Conservation (phyloP, 192 early-diverging fungal species). For the Backusella psychrophila region DNA sequence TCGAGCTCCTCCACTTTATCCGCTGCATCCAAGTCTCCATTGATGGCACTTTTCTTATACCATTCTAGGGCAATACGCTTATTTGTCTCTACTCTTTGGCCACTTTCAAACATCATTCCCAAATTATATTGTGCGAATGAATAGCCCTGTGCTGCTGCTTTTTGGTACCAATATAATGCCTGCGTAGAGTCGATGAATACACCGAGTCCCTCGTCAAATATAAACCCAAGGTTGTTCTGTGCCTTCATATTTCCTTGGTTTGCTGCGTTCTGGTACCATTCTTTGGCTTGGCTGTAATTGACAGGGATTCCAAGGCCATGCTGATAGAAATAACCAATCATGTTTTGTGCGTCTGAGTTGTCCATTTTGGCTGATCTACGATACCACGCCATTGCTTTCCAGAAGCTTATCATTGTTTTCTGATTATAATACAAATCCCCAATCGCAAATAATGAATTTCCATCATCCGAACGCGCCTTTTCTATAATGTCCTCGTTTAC, state of each 20-base stretch:
- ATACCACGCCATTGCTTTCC: constrained; percentile 62
- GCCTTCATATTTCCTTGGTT: constrained; percentile 68
- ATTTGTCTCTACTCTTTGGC: constrained; percentile 50
- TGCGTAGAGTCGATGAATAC: constrained; percentile 44
- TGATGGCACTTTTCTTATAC: constrained; percentile 35
- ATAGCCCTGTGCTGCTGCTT: constrained; percentile 47
- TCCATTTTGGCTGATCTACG: constrained; percentile 45
- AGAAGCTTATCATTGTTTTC: constrained; percentile 24
- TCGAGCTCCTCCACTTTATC: neutral
- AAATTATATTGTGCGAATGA: constrained; percentile 64
- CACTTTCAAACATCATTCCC: constrained; percentile 71
- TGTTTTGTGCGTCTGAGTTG: constrained; percentile 42
- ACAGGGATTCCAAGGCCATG: constrained; percentile 53
- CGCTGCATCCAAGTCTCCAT: neutral
- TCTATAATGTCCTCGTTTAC: neutral
- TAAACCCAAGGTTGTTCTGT: constrained; percentile 74
- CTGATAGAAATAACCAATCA: constrained; percentile 53
- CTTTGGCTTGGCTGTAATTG: constrained; percentile 46
- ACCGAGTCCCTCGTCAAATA: constrained; percentile 79
- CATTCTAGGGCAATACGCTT: constrained; percentile 47
- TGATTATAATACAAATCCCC: neutral
- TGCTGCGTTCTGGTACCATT: constrained; percentile 63
- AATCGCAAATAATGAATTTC: neutral
- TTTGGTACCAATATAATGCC: constrained; percentile 54
- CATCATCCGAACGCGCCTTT: neutral